These are phyloP conservation scores for Logfia minima DNA, from an alignment of 129 eudicot species.

Conservation along the genomic window DNA sequence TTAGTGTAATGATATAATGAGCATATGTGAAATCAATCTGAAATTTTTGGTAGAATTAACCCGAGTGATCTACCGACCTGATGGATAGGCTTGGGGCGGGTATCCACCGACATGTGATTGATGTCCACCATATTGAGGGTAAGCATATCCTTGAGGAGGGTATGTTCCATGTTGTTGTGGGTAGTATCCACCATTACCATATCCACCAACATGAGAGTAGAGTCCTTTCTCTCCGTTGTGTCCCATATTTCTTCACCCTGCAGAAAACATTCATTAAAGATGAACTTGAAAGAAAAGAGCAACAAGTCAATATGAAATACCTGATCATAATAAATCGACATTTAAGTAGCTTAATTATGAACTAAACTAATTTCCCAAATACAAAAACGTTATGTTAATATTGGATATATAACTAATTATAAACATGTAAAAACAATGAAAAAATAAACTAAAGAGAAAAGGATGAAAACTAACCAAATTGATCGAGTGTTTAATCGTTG, in stretches of 20 bases:
- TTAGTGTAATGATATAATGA: too few relatives aligned
- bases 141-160: constrained; percentile 36
- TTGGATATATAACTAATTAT: too few relatives aligned
- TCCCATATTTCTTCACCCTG: constrained; percentile 26
- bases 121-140: constrained; percentile 34
- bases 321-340: too few relatives aligned
- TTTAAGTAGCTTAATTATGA: too few relatives aligned
- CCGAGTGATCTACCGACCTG: constrained; percentile 14
- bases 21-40: neutral
- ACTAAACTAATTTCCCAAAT: too few relatives aligned
- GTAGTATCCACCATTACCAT: constrained; percentile 34
- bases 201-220: constrained; percentile 50
- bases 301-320: too few relatives aligned
- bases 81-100: constrained; percentile 27
- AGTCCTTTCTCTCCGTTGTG: constrained; percentile 56
- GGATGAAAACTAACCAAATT: constrained; percentile 19
- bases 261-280: too few relatives aligned
- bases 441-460: neutral
- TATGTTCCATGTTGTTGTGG: constrained; percentile 43
- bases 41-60: neutral
- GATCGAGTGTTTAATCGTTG: neutral
- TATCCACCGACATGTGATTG: constrained; percentile 23
- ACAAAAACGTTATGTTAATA: too few relatives aligned
- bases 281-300: too few relatives aligned
- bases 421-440: neutral